Evolutionary conservation across 1,284 basidiomycete species (phyloP).

Genomic region (Moesziomyces sp.): DNA sequence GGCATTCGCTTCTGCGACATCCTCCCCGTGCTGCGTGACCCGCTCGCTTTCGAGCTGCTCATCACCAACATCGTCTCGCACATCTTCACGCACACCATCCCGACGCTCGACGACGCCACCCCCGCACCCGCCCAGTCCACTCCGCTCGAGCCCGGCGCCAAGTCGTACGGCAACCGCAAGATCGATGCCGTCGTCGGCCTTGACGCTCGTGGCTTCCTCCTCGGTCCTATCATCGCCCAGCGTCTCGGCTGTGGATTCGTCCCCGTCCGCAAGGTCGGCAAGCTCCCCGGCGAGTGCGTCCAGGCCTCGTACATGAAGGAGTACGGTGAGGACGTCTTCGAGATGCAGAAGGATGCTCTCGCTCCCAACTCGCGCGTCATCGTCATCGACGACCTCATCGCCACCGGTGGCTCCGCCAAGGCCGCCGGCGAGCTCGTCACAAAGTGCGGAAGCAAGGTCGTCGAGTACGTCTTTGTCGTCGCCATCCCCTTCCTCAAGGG

Average conservation of each 20-base stretch:
- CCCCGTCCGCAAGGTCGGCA: conserved; percentile 92
- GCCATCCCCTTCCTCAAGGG: conserved; percentile 87
- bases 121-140: conserved; percentile 11
- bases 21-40: conserved; percentile 66
- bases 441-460: conserved; percentile 81
- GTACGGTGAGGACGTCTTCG: conserved; percentile 95
- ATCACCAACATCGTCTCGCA: conserved; percentile 90
- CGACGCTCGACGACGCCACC: conserved; percentile 68
- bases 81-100: conserved; percentile 79
- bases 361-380: conserved; percentile 82
- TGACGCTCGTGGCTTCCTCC: conserved; percentile 94
- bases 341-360: conserved; percentile 92
- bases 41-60: conserved; percentile 72
- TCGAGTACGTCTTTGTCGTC: conserved; percentile 95
- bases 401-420: conserved; percentile 93
- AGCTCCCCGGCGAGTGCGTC: conserved; percentile 87
- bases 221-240: conserved; percentile 91
- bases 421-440: conserved; percentile 91
- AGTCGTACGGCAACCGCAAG: conserved; percentile 66
- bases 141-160: conserved; percentile 42
- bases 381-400: conserved; percentile 94
- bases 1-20: conserved; percentile 67
- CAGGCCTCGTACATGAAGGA: conserved; percentile 89
- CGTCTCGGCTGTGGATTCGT: conserved; percentile 94
- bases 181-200: conserved; percentile 95